Base-by-base conservation (phyloP, 2,329 filamentous ascomycete genomes). In the Penicillium sp. region DNA sequence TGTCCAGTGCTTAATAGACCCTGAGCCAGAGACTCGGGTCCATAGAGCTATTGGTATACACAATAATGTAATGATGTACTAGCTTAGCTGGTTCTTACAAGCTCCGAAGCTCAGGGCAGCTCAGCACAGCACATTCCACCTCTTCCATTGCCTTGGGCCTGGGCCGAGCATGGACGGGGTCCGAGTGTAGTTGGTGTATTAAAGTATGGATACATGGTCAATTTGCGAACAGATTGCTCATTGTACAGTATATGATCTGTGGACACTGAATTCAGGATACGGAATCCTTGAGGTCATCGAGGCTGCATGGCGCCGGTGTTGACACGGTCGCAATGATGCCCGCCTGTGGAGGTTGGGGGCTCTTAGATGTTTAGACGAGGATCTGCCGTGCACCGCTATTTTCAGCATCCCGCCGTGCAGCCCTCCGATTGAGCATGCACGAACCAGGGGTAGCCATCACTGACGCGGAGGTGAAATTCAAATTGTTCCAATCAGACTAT, bases 381-480 rank as follows among this genome's bases (percentile, higher is more conserved):
- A 64, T 61, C 59, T 52, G 37, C 52, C 45, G 43, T 42, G 51
- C 35, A n/a, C 35, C 52, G 14, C 55, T 60, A 46, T 53, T 56
- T 58, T 60, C 62, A 62, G 57, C 57, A 57, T 14, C 55, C 14
- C 25, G 26, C 46, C 33, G 10, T 35, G n/a, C 26, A 48, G n/a
- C 56, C 43, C 56, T 63, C 63, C 58, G n/a, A 48, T 48, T 61
- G 51, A 13, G n/a, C 11, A 46, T 35, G 38, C 52, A 35, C 61
- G 38, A 61, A 63, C 63, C 61, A 65, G 52, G 22, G n/a, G 7
- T 4, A 22, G 2, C 13, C 16, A 59, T 63, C 58, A 58, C 61
- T 53, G 8, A 43, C 25, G 59, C 60, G 37, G 28, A 35, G 30
- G 22, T 7, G n/a, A 52, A 16, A 16, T n/a, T 22, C 45, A 13